These are phyloP conservation scores for Sarocladium brachiariae DNA, from an alignment of 2,329 filamentous ascomycete species.

Conservation along the genomic window DNA sequence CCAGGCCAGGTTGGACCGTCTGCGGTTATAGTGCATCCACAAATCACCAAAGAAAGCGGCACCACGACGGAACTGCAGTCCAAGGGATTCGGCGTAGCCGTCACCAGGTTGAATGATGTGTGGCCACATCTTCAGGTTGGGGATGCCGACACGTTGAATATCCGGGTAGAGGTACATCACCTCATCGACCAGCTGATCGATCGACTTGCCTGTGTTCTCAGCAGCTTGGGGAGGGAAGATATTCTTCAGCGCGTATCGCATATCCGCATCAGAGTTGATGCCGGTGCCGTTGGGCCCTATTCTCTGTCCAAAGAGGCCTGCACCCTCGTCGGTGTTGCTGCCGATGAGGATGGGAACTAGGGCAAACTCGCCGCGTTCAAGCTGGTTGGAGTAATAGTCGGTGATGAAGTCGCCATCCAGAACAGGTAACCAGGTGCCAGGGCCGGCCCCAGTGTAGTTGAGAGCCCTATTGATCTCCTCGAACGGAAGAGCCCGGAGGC, in stretches of 20 bases:
- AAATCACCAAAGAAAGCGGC: conserved; percentile 17
- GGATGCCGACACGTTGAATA: conserved; percentile 23
- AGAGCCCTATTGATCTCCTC: conserved; percentile 26
- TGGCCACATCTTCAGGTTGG: conserved; percentile 20
- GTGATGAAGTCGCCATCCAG: conserved; percentile 43
- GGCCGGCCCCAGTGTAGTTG: conserved; percentile 18
- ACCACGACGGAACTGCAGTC: conserved; percentile 20
- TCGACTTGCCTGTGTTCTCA: conserved; percentile 16
- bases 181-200: conserved; percentile 15
- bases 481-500: conserved; percentile 27
- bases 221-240: conserved; percentile 11
- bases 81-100: conserved; percentile 14
- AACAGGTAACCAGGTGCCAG: conserved; percentile 34
- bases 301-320: conserved; percentile 17
- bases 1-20: conserved; percentile 18
- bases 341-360: conserved; percentile 39
- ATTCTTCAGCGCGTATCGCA: conserved; percentile 14
- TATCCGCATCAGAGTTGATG: conserved; percentile 20
- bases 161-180: conserved; percentile 19
- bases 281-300: conserved; percentile 13
- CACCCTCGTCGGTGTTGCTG: conserved; percentile 42
- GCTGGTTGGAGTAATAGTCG: conserved; percentile 36
- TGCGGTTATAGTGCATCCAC: conserved; percentile 16
- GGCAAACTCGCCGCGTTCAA: conserved; percentile 34
- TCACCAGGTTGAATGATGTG: conserved; percentile 17